Evolutionary conservation across 2,329 filamentous ascomycete species (phyloP), one percentile per base, ranked within the genome.

Genomic region (Colletotrichum sp.): DNA sequence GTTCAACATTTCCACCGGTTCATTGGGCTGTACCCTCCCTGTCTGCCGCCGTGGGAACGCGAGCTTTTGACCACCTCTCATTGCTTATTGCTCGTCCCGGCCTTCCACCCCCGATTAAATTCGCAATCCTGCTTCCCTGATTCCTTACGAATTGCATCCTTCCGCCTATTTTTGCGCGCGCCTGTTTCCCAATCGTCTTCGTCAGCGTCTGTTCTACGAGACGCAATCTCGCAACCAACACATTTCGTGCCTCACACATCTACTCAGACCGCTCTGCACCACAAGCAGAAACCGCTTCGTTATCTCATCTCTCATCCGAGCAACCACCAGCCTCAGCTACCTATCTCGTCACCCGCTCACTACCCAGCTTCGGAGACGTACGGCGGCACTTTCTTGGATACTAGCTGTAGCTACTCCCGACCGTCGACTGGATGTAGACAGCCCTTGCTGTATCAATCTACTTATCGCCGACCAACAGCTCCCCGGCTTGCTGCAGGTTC

Each of bases 81-180:
- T 75, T 76, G 75, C 75, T 75, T 76, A 76, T 75, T 76, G 67
- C 72, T 75, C 28, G 52, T 28, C 32, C 57, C 52, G 71, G 66
- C 66, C 26, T 12, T 71, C 66, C 60, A 63, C 67, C 66, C 69
- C 60, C 52, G 48, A 67, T 71, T 36, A 57, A 60, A 64, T 75
- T 67, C 48, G 62, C 59, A 67, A 52, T 62, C 72, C 32, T 63
- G 39, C 65, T 65, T 66, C 62, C 52, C 52, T 67, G 71, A 36
- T 67, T 63, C 39, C 60, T 71, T 60, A 52, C 36, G 65, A 66
- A 57, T 36, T 66, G 52, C 57, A 48, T 64, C 64, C 15, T 76
- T 48, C 57, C 59, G n/a, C 32, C 39, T 26, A 36, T 52, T 28
- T 36, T 71, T 55, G 62, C 65, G 66, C 48, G 59, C 24, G 60